Conservation (phyloP, 768 basidiomycete species). For the Auriscalpium vulgare region DNA sequence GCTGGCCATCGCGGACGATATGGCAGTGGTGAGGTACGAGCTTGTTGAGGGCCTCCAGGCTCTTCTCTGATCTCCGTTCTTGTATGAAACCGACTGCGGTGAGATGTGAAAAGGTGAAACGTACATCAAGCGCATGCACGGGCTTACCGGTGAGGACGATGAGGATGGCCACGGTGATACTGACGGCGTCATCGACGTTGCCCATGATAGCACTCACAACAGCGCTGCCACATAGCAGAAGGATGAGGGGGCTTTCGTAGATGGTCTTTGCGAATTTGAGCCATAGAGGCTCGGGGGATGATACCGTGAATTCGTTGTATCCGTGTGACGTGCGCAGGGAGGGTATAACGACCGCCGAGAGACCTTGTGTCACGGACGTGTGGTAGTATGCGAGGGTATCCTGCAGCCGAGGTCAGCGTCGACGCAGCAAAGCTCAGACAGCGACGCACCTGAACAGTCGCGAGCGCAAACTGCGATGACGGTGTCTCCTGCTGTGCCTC, state of each 20-base stretch:
- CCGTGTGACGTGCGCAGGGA: slow-evolving; percentile 62
- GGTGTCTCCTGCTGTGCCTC: slow-evolving; percentile 1
- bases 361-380: slow-evolving; percentile 53
- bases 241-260: slow-evolving; percentile 89
- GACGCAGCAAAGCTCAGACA: not conserved
- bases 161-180: slow-evolving; percentile 84
- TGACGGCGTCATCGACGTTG: slow-evolving; percentile 91
- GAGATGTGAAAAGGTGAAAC: not conserved
- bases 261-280: slow-evolving; percentile 93
- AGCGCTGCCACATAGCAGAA: slow-evolving; percentile 87
- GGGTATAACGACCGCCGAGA: slow-evolving; percentile 55
- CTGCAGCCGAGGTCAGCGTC: slow-evolving; percentile 28
- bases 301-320: slow-evolving; percentile 92
- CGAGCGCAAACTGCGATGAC: slow-evolving; percentile 2
- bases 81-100: slow-evolving; percentile 84
- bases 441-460: slow-evolving; percentile 3
- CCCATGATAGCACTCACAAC: slow-evolving; percentile 87
- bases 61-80: slow-evolving; percentile 90
- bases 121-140: not conserved
- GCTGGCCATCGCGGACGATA: slow-evolving; percentile 69
- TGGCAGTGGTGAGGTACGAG: slow-evolving; percentile 97
- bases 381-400: slow-evolving; percentile 68
- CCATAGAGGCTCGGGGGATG: slow-evolving; percentile 67
- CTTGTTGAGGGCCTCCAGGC: slow-evolving; percentile 90
- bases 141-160: slow-evolving; percentile 86